Evolutionary conservation across 2,329 filamentous ascomycete genomes (phyloP).

Genomic region (Cladosporium oxysporum): DNA sequence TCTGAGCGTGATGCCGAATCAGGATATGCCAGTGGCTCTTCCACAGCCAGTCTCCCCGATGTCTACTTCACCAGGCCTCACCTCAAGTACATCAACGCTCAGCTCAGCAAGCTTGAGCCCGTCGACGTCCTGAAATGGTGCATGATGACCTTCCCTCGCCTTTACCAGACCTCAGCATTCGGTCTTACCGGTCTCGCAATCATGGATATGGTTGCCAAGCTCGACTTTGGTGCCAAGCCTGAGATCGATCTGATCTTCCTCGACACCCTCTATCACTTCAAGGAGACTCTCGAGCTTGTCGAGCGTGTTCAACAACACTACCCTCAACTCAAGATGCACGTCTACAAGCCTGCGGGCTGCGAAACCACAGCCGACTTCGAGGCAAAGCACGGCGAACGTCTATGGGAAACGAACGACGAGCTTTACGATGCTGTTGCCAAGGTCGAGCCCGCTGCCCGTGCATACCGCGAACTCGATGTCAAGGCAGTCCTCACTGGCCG

Average conservation of each 20-base stretch:
- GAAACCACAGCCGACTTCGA: slow-evolving; percentile 77
- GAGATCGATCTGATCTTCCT: slow-evolving; percentile 55
- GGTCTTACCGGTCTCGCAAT: slow-evolving; percentile 54
- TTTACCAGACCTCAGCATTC: slow-evolving; percentile 62
- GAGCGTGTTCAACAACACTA: slow-evolving; percentile 74
- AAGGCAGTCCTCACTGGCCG: slow-evolving; percentile 91
- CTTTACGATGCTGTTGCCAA: slow-evolving; percentile 97
- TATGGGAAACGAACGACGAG: slow-evolving; percentile 85
- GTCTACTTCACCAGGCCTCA: slow-evolving; percentile 86
- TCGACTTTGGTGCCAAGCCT: slow-evolving; percentile 61
- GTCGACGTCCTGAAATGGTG: slow-evolving; percentile 91
- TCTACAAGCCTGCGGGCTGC: slow-evolving; percentile 82
- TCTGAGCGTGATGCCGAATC: slow-evolving; percentile 63
- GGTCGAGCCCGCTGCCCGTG: slow-evolving; percentile 91
- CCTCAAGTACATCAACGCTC: slow-evolving; percentile 84
- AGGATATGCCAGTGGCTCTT: slow-evolving; percentile 75
- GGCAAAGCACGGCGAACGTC: slow-evolving; percentile 72
- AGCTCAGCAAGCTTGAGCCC: slow-evolving; percentile 83
- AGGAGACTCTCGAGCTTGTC: slow-evolving; percentile 54
- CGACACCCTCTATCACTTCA: slow-evolving; percentile 57
- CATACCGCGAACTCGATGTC: slow-evolving; percentile 84
- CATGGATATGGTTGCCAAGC: slow-evolving; percentile 71
- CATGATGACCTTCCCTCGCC: slow-evolving; percentile 83
- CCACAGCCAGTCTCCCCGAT: slow-evolving; percentile 67
- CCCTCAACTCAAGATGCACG: slow-evolving; percentile 76